phyloP scores from a whole-genome alignment of 139 green algal species.

The Chlorella vulgaris region DNA sequence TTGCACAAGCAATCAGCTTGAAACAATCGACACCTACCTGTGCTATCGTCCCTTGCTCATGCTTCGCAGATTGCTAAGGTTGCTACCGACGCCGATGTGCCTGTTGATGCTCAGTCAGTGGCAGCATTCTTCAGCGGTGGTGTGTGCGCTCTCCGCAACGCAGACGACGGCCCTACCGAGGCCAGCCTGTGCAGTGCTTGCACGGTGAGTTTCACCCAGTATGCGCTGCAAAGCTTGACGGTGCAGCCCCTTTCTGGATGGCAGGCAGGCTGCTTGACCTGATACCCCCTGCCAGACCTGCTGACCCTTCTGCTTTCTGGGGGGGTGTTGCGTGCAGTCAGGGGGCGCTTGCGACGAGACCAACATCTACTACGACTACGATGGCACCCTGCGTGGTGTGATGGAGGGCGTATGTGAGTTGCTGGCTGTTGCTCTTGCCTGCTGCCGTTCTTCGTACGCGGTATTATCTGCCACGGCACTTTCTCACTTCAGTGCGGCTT shows the following conservation, averaged over 20 bases:
- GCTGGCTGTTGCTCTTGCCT: too few relatives aligned
- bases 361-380: conserved; percentile 52
- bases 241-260: too few relatives aligned
- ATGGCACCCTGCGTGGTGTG: conserved; percentile 52
- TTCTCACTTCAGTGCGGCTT: too few relatives aligned
- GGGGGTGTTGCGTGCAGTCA: too few relatives aligned
- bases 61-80: neutral
- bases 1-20: neutral
- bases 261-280: too few relatives aligned
- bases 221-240: too few relatives aligned
- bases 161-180: neutral
- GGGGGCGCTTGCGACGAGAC: too few relatives aligned
- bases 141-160: neutral
- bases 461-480: too few relatives aligned
- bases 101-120: neutral
- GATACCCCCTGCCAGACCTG: too few relatives aligned
- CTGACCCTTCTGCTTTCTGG: too few relatives aligned
- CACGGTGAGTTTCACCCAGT: neutral
- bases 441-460: neutral
- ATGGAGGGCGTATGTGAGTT: conserved; percentile 46
- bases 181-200: neutral
- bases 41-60: neutral
- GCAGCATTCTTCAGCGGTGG: conserved; percentile 9
- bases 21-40: neutral
- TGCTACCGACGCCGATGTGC: neutral